These are phyloP conservation scores for Kandelia obovata DNA, from an alignment of 345 rosid genomes.

Conservation along the genomic window DNA sequence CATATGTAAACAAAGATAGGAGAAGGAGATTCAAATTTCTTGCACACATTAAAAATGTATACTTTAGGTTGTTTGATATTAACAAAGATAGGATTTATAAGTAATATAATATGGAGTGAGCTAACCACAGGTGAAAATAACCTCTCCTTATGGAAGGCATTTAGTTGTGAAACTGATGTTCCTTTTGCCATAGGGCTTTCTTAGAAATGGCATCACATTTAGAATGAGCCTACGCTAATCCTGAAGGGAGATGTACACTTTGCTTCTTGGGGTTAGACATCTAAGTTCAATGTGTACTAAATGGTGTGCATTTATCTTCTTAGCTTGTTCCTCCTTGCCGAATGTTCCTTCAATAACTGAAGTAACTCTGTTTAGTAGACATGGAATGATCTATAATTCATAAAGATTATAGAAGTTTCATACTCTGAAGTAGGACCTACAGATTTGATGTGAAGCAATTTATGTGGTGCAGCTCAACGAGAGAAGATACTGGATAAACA, in stretches of 20 bases:
- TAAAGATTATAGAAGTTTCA: background rate
- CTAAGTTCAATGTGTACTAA: too few species aligned
- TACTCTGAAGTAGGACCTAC: background rate
- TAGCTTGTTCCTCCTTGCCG: too few species aligned
- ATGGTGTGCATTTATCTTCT: too few species aligned
- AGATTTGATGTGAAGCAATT: constrained; percentile 11
- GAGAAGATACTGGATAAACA: constrained; percentile 90
- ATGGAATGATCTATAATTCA: too few species aligned
- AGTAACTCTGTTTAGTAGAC: background rate
- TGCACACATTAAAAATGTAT: background rate
- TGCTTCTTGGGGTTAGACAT: too few species aligned
- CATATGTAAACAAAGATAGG: background rate
- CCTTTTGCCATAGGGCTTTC: background rate
- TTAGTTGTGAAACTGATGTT: background rate
- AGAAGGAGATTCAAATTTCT: too few species aligned
- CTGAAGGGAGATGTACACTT: background rate
- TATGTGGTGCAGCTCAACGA: constrained; percentile 62
- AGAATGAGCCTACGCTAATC: background rate
- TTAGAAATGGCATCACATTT: background rate
- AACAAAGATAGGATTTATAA: background rate
- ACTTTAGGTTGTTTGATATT: background rate
- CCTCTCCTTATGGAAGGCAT: background rate
- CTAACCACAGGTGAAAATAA: too few species aligned
- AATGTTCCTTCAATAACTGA: background rate
- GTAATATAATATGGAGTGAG: background rate